phyloP scores from a whole-genome alignment of 2,329 filamentous ascomycete genomes.

The Calycina herbarum region DNA sequence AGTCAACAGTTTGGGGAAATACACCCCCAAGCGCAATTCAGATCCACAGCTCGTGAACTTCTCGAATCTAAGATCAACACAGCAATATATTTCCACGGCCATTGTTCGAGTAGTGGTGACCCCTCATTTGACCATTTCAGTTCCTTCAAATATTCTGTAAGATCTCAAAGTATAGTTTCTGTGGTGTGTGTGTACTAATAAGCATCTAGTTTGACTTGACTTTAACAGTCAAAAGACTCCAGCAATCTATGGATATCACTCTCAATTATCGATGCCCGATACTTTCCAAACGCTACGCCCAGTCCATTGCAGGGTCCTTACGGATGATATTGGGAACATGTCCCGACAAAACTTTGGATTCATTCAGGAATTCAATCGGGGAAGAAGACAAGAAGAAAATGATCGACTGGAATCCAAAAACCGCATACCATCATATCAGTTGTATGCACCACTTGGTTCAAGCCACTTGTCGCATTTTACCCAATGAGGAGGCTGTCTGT shows the following conservation, averaged over 20 bases:
- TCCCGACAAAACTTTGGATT: neutral
- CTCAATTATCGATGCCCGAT: neutral
- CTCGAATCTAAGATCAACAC: neutral
- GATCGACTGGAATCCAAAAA: neutral
- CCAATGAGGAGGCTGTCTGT: neutral
- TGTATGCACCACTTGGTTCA: neutral
- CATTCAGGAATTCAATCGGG: neutral
- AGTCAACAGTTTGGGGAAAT: neutral
- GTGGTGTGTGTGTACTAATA: neutral
- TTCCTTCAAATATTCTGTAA: neutral
- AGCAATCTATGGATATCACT: neutral
- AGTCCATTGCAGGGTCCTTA: neutral
- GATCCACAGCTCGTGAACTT: neutral
- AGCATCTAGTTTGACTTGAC: neutral
- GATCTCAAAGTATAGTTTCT: neutral
- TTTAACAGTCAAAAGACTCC: neutral
- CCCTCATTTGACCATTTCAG: neutral
- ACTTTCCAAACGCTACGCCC: neutral
- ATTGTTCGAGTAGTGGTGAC: neutral
- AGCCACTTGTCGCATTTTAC: neutral
- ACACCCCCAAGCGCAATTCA: neutral
- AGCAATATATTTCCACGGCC: neutral
- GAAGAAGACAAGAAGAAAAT: neutral
- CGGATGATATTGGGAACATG: neutral
- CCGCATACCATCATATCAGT: neutral